A percentile compares a stretch with the other conserved stretches of the same genome.
phyloP scores from a whole-genome alignment of 2,329 filamentous ascomycete species.

The Mariannaea elegans region DNA sequence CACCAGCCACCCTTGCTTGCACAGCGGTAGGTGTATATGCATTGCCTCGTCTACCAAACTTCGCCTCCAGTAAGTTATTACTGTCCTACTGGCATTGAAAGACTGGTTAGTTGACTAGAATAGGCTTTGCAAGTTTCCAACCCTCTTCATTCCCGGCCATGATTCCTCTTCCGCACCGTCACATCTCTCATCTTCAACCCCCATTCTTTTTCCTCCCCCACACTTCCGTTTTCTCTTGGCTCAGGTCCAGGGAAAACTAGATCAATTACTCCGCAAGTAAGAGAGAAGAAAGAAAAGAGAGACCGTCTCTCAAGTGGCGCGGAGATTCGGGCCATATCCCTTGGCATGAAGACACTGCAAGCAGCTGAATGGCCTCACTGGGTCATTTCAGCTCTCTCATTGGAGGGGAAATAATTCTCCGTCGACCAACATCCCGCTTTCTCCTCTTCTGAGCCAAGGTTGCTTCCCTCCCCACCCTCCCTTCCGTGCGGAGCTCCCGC shows the following conservation, averaged over 20 bases:
- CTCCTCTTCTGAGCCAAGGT: background rate
- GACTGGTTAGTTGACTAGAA: too few relatives aligned
- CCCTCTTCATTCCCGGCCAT: too few relatives aligned
- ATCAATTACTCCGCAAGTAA: too few relatives aligned
- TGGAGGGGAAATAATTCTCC: conserved; percentile 11
- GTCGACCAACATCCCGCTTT: background rate
- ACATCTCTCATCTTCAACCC: background rate
- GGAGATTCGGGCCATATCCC: conserved; percentile 4
- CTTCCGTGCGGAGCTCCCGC: conserved; percentile 10
- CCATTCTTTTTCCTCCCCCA: background rate
- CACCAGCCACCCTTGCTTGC: too few relatives aligned
- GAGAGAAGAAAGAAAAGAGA: too few relatives aligned
- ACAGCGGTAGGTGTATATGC: too few relatives aligned
- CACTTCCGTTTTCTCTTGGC: background rate
- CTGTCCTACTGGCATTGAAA: too few relatives aligned
- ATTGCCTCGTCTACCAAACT: too few relatives aligned
- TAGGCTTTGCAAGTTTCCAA: too few relatives aligned
- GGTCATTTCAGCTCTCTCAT: conserved; percentile 8
- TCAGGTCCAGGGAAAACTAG: background rate
- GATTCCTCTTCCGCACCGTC: too few relatives aligned
- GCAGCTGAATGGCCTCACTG: conserved; percentile 3
- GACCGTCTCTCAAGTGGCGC: conserved; percentile 4
- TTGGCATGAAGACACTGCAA: background rate
- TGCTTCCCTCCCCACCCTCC: background rate
- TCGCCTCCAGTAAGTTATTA: too few relatives aligned